Evolutionary conservation across 139 green algal genomes (phyloP), one percentile per base, ranked within the genome.

Genomic region (Dunaliella primolecta): DNA sequence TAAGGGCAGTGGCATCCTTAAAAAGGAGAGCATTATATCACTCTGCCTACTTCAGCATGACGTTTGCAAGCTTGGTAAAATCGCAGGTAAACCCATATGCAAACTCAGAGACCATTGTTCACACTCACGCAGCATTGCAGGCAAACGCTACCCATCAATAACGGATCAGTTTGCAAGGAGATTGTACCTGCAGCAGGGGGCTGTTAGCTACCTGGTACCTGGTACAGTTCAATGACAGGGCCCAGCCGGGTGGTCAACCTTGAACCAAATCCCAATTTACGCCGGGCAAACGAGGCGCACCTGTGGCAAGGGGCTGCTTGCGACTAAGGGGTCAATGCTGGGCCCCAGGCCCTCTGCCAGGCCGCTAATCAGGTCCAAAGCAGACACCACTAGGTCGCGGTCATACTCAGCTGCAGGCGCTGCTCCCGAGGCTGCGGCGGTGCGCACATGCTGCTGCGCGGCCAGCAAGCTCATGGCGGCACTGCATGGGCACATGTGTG

Each of bases 201-300:
- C 46, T 64, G 46, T 64, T 64, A 15, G 46, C 46, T 15, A 64
- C n/a, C n/a, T n/a, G n/a, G n/a, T n/a, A n/a, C n/a, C n/a, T n/a
- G n/a, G n/a, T n/a, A n/a, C 64, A 84, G 80, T 76, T 96, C 95
- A 0, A 95, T 87, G 37, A 72, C 84, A 27, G 91, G n/a, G 15
- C 92, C 90, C 76, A 98, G 88, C n/a, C 56, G 56, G 56, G 56
- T 72, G 56, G 56, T 78, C 72, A 34, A 78, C 72, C 72, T 27
- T 64, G 46, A 64, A 15, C 46, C 7, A 64, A 7, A 7, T 64
- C 7, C 46, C 7, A 64, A 64, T 25, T 15, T 25, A 64, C 46
- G 15, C 7, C 46, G 7, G 7, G 46, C 46, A 64, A 64, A n/a
- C n/a, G n/a, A n/a, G n/a, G n/a, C 46, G 15, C 46, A 64, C 46